Percentiles rank a stretch among this genome's conserved stretches.
phyloP scores from a whole-genome alignment of 441 rosid species.

The Viola pubescens region DNA sequence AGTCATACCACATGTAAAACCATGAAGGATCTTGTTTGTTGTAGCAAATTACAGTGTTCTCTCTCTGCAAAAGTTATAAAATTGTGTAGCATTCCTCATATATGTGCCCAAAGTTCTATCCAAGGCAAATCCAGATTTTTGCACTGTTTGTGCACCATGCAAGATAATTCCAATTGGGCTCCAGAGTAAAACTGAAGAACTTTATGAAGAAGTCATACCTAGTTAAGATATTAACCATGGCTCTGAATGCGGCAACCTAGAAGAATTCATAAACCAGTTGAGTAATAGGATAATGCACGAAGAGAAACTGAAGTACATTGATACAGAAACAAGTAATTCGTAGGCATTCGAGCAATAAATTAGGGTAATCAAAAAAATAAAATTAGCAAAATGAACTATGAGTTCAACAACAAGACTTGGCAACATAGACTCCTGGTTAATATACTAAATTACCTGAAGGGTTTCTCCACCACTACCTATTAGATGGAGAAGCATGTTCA shows the following conservation, averaged over 20 bases:
- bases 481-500: slow-evolving; percentile 98
- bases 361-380: slow-evolving; percentile 3
- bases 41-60: too few species aligned
- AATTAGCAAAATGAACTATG: slow-evolving; percentile 1
- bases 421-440: slow-evolving; percentile 5
- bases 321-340: slow-evolving; percentile 4
- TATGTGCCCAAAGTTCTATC: too few species aligned
- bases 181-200: slow-evolving; percentile 1
- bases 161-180: slow-evolving; percentile 11
- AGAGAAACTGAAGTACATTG: slow-evolving; percentile 4
- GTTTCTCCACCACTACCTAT: slow-evolving; percentile 99
- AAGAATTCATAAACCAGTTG: slow-evolving; percentile 1
- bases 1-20: background rate
- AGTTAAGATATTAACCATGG: slow-evolving; percentile 97
- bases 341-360: slow-evolving; percentile 10
- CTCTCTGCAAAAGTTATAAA: background rate
- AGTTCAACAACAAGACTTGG: slow-evolving; percentile 1
- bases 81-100: too few species aligned
- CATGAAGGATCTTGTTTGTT: background rate
- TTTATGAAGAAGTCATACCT: slow-evolving; percentile 42
- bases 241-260: slow-evolving; percentile 99
- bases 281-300: slow-evolving; percentile 6
- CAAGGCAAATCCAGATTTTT: background rate
- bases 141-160: background rate
- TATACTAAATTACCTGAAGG: slow-evolving; percentile 60